Evolutionary conservation across 1,284 basidiomycete genomes (phyloP).

Genomic region (Cerioporus squamosus): DNA sequence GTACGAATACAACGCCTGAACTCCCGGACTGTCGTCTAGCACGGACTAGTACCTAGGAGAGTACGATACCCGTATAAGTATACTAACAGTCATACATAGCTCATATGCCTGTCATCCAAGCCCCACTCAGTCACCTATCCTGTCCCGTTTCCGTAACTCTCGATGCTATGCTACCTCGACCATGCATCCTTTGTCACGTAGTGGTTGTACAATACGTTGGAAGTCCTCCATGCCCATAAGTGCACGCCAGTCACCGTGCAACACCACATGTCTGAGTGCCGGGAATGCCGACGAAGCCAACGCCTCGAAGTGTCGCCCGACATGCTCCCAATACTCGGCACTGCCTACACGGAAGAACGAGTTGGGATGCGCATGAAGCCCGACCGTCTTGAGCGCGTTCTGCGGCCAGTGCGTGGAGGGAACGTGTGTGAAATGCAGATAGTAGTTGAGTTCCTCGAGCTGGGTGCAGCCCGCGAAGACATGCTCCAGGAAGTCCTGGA

Average conservation of each 20-base stretch:
- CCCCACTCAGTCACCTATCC: neutral
- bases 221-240: conserved; percentile 20
- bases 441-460: conserved; percentile 59
- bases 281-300: conserved; percentile 44
- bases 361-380: conserved; percentile 54
- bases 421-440: conserved; percentile 56
- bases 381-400: conserved; percentile 45
- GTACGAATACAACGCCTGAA: neutral
- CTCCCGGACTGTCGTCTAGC: neutral
- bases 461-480: conserved; percentile 52
- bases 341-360: conserved; percentile 39
- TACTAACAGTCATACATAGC: neutral
- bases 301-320: conserved; percentile 51
- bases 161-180: conserved; percentile 11
- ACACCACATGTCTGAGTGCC: conserved; percentile 41
- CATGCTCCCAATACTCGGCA: conserved; percentile 43
- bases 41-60: neutral
- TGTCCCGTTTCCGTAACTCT: no score
- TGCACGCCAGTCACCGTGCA: conserved; percentile 56
- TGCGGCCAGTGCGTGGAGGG: conserved; percentile 38
- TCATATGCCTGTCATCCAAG: neutral
- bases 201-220: conserved; percentile 15
- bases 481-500: conserved; percentile 47
- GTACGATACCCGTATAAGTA: neutral
- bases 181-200: conserved; percentile 20